These are phyloP conservation scores for Emydomyces testavorans DNA, from an alignment of 2,329 filamentous ascomycete species.

Conservation along the genomic window DNA sequence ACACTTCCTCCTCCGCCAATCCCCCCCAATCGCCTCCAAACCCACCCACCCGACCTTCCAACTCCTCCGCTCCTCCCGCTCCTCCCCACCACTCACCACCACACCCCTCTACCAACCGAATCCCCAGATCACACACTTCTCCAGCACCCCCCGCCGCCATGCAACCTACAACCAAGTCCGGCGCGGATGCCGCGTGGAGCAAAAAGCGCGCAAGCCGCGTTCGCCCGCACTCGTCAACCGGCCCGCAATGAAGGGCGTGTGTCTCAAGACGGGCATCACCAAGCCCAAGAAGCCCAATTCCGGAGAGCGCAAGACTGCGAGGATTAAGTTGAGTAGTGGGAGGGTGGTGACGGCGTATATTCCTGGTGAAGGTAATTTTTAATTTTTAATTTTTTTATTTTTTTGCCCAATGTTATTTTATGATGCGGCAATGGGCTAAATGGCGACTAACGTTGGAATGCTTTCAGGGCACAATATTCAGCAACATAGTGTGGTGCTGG, in stretches of 20 bases:
- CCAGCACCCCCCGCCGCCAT: constrained; percentile 44
- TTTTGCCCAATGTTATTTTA: neutral
- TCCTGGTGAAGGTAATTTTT: constrained; percentile 64
- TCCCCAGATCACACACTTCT: constrained; percentile 39
- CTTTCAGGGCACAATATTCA: constrained; percentile 78
- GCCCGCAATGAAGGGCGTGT: constrained; percentile 88
- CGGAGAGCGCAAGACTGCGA: constrained; percentile 87
- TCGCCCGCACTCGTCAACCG: constrained; percentile 70
- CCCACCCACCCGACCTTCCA: constrained; percentile 17
- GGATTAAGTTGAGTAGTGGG: constrained; percentile 77
- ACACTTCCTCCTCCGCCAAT: constrained; percentile 20
- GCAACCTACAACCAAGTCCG: constrained; percentile 66
- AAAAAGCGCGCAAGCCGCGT: constrained; percentile 71
- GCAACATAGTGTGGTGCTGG: constrained; percentile 93
- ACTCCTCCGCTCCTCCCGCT: constrained; percentile 17
- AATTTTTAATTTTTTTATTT: neutral
- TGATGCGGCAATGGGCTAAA: neutral
- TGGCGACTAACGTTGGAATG: neutral
- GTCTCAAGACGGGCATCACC: constrained; percentile 82
- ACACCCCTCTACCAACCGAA: constrained; percentile 16
- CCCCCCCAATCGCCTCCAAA: constrained; percentile 24
- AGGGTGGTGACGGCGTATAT: constrained; percentile 88
- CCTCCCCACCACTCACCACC: constrained; percentile 21
- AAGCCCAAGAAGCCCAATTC: constrained; percentile 99
- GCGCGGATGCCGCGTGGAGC: constrained; percentile 63